phyloP scores from a whole-genome alignment of 495 filamentous ascomycete species.

The Neurospora cerealis region DNA sequence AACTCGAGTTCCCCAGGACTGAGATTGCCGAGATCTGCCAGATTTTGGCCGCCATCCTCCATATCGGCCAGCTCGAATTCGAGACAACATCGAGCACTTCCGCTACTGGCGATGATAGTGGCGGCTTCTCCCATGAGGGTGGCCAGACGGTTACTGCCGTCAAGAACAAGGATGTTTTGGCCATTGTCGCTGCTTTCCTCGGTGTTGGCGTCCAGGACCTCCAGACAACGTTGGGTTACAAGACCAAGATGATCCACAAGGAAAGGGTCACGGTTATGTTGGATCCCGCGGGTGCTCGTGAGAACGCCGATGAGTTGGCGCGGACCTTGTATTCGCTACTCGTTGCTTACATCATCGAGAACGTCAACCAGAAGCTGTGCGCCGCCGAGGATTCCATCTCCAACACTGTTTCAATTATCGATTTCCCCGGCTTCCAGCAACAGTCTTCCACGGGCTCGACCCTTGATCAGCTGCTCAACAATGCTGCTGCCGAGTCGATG shows the following conservation, averaged over 20 bases:
- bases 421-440: slow-evolving; percentile 93
- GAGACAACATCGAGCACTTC: slow-evolving; percentile 66
- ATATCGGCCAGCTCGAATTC: slow-evolving; percentile 94
- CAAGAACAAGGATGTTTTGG: slow-evolving; percentile 84
- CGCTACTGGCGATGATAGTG: slow-evolving; percentile 77
- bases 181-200: slow-evolving; percentile 81
- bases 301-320: slow-evolving; percentile 88
- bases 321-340: slow-evolving; percentile 91
- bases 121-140: slow-evolving; percentile 92
- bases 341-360: slow-evolving; percentile 87
- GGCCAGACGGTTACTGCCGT: slow-evolving; percentile 76
- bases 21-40: slow-evolving; percentile 97
- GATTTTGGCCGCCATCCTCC: slow-evolving; percentile 79
- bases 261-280: slow-evolving; percentile 97
- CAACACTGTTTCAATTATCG: slow-evolving; percentile 90
- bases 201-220: slow-evolving; percentile 71
- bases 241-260: slow-evolving; percentile 86
- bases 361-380: slow-evolving; percentile 81
- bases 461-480: slow-evolving; percentile 88
- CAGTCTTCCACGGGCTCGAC: slow-evolving; percentile 69
- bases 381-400: slow-evolving; percentile 78
- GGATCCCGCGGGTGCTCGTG: slow-evolving; percentile 79
- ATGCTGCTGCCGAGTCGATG: slow-evolving; percentile 80
- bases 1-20: slow-evolving; percentile 82
- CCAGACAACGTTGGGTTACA: slow-evolving; percentile 82